Evolutionary conservation across 495 filamentous ascomycete genomes (phyloP), one percentile per base, ranked within the genome.

Genomic region (Clavariopsis aquatica): DNA sequence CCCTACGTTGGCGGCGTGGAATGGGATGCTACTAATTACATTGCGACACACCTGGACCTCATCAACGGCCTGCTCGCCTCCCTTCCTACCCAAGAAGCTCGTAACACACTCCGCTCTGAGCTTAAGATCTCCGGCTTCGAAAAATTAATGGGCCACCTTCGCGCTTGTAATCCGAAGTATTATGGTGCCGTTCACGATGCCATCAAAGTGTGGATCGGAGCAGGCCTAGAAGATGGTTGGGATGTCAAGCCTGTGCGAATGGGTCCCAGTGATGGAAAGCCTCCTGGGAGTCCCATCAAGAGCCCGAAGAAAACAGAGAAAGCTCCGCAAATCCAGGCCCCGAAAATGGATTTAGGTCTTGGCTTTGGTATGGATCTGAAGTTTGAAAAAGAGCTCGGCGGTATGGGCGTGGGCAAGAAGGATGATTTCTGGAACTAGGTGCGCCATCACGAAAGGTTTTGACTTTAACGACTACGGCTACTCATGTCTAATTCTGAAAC

Each of bases 1-100:
- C 95, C 94, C 9, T 97, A 98, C 74, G 92, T 98, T 49, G 95
- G 94, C 43, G 94, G 95, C 52, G 94, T 98, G 13, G 94, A 98
- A 78, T 98, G 95, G 95, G 94, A 98, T 74, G 93, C 94, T 10
- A 97, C 94, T 10, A 96, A 93, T 76, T 98, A 98, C 70, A 80
- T 98, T 17, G 90, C 93, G 29, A 86, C 88, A 6, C 95, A 98
- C 71, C 79, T 98, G 12, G 95, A 98, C 77, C 85, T 98, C 17
- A 70, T 98, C 46, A 98, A 98, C 74, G 94, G 89, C 31, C 83
- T 98, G 60, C 76, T 98, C 65, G 90, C 94, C n/a, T 91, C 85
- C 55, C 80, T 94, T 6, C 89, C 91, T 1, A 88, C 89, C 0
- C 64, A 65, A 1, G 80, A 84, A 17, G 85, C 92, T 52, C 88